Conservation (phyloP, 768 basidiomycete species). For the Amanita rimosa region DNA sequence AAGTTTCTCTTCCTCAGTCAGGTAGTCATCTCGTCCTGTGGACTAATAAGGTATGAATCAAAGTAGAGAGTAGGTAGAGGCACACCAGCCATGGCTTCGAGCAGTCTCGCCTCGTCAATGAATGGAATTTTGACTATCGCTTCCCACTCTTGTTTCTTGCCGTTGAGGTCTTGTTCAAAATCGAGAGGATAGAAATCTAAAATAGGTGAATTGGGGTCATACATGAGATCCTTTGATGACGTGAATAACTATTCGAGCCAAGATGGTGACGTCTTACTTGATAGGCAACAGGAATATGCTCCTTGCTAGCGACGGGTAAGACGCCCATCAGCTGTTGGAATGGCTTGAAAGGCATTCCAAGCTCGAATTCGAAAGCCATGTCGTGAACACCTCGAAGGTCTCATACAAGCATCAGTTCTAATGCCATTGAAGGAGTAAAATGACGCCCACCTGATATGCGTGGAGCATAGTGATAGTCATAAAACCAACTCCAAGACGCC, state of each 20-base stretch:
- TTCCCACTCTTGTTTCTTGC: slow-evolving; percentile 99
- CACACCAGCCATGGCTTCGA: slow-evolving; percentile 77
- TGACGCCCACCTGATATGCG: slow-evolving; percentile 73
- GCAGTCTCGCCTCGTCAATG: slow-evolving; percentile 71
- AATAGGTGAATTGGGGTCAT: slow-evolving; percentile 72
- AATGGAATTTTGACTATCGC: slow-evolving; percentile 98
- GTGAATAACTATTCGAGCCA: neutral
- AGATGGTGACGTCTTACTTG: slow-evolving; percentile 35
- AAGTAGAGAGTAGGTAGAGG: neutral
- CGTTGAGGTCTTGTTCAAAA: slow-evolving; percentile 91
- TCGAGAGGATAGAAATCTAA: slow-evolving; percentile 89
- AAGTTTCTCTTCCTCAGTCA: slow-evolving; percentile 62
- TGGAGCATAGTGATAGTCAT: slow-evolving; percentile 95
- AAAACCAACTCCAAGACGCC: slow-evolving; percentile 98
- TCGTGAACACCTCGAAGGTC: slow-evolving; percentile 61
- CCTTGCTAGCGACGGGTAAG: slow-evolving; percentile 80
- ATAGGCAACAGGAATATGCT: slow-evolving; percentile 81
- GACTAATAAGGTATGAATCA: slow-evolving; percentile 5
- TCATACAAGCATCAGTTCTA: slow-evolving; percentile 11
- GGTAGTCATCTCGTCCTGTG: slow-evolving; percentile 64
- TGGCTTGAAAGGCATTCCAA: slow-evolving; percentile 85
- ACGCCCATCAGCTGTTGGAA: slow-evolving; percentile 99
- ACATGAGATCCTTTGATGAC: slow-evolving; percentile 76
- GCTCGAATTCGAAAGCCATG: slow-evolving; percentile 77
- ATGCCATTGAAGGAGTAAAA: neutral